phyloP scores from a whole-genome alignment of 371 early-diverging fungal species.

The Circinella umbellata region DNA sequence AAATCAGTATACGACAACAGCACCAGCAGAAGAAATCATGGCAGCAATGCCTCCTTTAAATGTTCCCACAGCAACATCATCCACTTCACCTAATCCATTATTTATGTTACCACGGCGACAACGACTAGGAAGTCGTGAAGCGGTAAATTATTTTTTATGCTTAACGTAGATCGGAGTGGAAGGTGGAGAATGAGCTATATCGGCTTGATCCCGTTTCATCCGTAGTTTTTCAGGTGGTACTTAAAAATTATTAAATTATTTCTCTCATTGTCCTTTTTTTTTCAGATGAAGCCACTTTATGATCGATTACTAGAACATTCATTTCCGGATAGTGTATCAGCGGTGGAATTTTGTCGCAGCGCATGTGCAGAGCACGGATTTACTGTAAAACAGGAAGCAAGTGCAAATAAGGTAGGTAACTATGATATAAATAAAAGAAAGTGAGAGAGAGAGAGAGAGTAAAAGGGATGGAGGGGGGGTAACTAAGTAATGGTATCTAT shows the following conservation, averaged over 20 bases:
- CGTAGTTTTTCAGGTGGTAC: neutral
- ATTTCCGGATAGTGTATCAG: conserved; percentile 37
- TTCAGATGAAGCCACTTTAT: conserved; percentile 44
- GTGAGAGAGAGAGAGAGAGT: neutral
- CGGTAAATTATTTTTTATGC: neutral
- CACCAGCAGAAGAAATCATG: neutral
- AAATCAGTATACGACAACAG: conserved; percentile 1
- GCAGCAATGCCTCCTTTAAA: neutral
- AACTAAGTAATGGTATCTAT: too few species aligned
- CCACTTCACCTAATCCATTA: too few species aligned
- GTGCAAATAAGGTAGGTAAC: conserved; percentile 37
- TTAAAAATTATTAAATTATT: neutral
- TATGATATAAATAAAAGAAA: neutral
- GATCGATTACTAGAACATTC: conserved; percentile 32
- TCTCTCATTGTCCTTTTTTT: neutral
- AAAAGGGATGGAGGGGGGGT: too few species aligned
- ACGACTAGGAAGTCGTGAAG: conserved; percentile 12
- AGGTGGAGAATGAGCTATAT: neutral
- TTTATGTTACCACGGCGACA: neutral
- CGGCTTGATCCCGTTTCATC: neutral
- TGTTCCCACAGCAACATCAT: too few species aligned
- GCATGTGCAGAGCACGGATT: conserved; percentile 43
- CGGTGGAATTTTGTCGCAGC: conserved; percentile 42
- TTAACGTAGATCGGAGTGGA: neutral
- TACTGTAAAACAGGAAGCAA: conserved; percentile 42